phyloP scores from a whole-genome alignment of 2,329 filamentous ascomycete species.

The Trichoderma sp. region DNA sequence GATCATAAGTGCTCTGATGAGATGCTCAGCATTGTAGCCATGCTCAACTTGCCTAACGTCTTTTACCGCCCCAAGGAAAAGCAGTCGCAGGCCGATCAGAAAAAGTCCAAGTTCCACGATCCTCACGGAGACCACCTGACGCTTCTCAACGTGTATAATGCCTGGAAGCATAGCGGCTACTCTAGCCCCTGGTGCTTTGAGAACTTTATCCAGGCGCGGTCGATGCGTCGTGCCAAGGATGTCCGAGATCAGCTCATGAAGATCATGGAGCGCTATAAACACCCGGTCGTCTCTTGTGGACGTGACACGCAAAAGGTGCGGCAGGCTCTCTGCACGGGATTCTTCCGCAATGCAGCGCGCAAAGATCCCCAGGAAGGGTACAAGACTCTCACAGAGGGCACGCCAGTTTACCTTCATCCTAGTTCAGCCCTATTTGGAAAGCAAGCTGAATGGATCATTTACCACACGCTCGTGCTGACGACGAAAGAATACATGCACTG shows the following conservation, averaged over 20 bases:
- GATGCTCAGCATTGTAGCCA: constrained; percentile 89
- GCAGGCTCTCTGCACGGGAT: constrained; percentile 86
- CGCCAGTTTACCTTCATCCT: constrained; percentile 92
- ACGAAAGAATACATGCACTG: constrained; percentile 98
- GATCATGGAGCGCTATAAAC: constrained; percentile 91
- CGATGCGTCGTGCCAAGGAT: constrained; percentile 86
- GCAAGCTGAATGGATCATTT: constrained; percentile 94
- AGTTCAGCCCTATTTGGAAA: constrained; percentile 92
- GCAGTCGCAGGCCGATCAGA: constrained; percentile 92
- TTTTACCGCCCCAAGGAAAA: constrained; percentile 99
- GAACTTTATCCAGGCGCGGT: constrained; percentile 92
- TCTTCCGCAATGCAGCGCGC: constrained; percentile 92
- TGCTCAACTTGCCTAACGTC: constrained; percentile 83
- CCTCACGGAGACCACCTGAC: constrained; percentile 93
- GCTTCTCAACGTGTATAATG: constrained; percentile 93
- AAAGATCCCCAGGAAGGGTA: constrained; percentile 97
- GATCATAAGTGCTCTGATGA: constrained; percentile 91
- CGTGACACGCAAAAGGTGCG: constrained; percentile 84
- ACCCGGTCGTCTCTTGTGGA: constrained; percentile 80
- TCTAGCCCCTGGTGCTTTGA: constrained; percentile 93
- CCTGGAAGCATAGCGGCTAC: constrained; percentile 86
- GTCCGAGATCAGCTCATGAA: constrained; percentile 88
- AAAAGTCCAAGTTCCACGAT: constrained; percentile 97
- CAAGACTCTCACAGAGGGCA: constrained; percentile 95
- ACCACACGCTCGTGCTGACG: constrained; percentile 86